These are phyloP conservation scores for Epichloe gansuensis DNA, from an alignment of 2,329 filamentous ascomycete genomes.

Conservation along the genomic window DNA sequence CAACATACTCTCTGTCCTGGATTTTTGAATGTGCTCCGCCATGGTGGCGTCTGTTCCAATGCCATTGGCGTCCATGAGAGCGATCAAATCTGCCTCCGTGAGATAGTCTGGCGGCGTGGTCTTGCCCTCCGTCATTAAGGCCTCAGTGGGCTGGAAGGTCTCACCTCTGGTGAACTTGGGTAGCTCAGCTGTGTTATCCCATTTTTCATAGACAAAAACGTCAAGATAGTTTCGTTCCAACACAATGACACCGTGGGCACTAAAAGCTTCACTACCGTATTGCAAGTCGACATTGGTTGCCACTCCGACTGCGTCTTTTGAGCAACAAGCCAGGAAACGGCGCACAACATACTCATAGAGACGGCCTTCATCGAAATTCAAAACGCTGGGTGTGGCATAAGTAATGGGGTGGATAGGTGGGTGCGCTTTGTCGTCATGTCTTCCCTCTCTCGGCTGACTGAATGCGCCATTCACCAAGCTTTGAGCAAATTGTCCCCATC, in stretches of 20 bases:
- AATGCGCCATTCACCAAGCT: slow-evolving; percentile 65
- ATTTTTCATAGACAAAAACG: slow-evolving; percentile 92
- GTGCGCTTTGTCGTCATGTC: slow-evolving; percentile 91
- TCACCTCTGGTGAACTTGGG: slow-evolving; percentile 73
- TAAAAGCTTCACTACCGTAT: slow-evolving; percentile 76
- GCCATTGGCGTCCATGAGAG: slow-evolving; percentile 95
- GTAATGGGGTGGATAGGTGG: slow-evolving; percentile 93
- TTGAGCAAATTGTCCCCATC: slow-evolving; percentile 75
- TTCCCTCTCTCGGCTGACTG: slow-evolving; percentile 66
- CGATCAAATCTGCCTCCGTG: slow-evolving; percentile 90
- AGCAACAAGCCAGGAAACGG: slow-evolving; percentile 89
- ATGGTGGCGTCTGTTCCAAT: slow-evolving; percentile 98
- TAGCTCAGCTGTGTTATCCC: slow-evolving; percentile 76
- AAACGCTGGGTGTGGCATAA: slow-evolving; percentile 57
- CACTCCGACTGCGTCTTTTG: slow-evolving; percentile 80
- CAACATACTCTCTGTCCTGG: slow-evolving; percentile 77
- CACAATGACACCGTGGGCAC: slow-evolving; percentile 72
- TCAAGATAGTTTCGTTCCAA: slow-evolving; percentile 86
- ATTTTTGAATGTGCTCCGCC: slow-evolving; percentile 97
- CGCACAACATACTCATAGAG: slow-evolving; percentile 90
- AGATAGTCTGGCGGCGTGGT: slow-evolving; percentile 76
- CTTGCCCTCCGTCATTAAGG: slow-evolving; percentile 81
- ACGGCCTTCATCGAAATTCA: slow-evolving; percentile 54
- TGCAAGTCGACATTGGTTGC: slow-evolving; percentile 73
- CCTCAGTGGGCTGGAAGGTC: slow-evolving; percentile 75